Conservation (phyloP, 495 filamentous ascomycete genomes). For the Aspergillus homomorphus region DNA sequence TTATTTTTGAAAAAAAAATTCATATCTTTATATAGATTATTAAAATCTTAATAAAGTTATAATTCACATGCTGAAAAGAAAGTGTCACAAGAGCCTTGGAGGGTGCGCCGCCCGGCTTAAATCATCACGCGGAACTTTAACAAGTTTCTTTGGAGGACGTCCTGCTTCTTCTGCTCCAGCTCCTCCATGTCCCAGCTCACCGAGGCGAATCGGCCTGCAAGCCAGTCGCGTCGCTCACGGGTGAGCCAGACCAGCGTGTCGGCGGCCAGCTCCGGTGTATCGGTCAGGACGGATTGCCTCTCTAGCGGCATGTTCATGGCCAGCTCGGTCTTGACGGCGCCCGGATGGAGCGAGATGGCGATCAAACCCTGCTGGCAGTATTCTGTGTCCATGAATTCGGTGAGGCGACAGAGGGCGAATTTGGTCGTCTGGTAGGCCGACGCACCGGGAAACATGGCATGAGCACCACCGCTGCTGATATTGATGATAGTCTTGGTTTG, state of each 20-base stretch:
- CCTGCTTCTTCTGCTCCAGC: conserved; percentile 38
- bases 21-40: too few relatives aligned
- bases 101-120: too few relatives aligned
- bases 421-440: conserved; percentile 36
- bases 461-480: conserved; percentile 16
- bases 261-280: conserved; percentile 34
- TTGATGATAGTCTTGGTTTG: conserved; percentile 42
- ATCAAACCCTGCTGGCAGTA: conserved; percentile 47
- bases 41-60: too few relatives aligned
- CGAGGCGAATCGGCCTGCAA: conserved; percentile 36
- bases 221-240: conserved; percentile 35
- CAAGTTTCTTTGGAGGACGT: conserved; percentile 28
- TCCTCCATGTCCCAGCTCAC: conserved; percentile 46
- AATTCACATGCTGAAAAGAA: too few relatives aligned
- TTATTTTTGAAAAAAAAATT: too few relatives aligned
- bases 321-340: conserved; percentile 48
- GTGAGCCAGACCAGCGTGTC: conserved; percentile 37
- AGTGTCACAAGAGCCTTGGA: too few relatives aligned
- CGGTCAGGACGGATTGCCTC: conserved; percentile 13
- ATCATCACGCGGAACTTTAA: neutral
- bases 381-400: conserved; percentile 35
- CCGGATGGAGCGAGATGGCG: conserved; percentile 49
- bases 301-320: neutral
- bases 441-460: conserved; percentile 33
- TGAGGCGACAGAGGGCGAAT: conserved; percentile 46